Percentiles rank a stretch among this genome's conserved stretches.
phyloP scores from a whole-genome alignment of 768 basidiomycete genomes.

The Ramaria rubella region DNA sequence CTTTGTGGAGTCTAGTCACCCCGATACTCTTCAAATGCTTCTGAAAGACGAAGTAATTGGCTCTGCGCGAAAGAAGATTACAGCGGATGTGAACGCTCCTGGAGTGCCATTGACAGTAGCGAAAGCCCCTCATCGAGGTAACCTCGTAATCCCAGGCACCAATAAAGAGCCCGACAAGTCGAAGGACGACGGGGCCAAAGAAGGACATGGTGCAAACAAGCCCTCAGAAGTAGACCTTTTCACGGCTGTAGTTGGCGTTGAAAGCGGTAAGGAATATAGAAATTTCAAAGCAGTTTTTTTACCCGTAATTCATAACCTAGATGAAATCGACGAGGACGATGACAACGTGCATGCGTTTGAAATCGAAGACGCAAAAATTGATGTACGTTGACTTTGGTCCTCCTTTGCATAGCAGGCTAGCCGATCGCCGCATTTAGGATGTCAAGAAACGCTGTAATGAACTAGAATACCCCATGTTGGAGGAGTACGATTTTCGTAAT shows the following conservation, averaged over 20 bases:
- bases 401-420: background rate
- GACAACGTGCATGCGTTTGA: slow-evolving; percentile 97
- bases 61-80: slow-evolving; percentile 71
- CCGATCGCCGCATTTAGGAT: slow-evolving; percentile 46
- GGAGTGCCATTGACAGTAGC: slow-evolving; percentile 73
- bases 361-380: slow-evolving; percentile 90
- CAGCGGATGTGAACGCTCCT: slow-evolving; percentile 33
- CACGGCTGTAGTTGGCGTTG: slow-evolving; percentile 93
- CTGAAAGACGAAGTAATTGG: slow-evolving; percentile 83
- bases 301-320: slow-evolving; percentile 33
- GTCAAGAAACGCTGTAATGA: slow-evolving; percentile 97
- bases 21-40: slow-evolving; percentile 82
- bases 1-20: slow-evolving; percentile 92
- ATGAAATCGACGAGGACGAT: slow-evolving; percentile 96
- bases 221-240: slow-evolving; percentile 72
- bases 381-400: slow-evolving; percentile 43
- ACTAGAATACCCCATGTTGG: slow-evolving; percentile 94
- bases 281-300: background rate
- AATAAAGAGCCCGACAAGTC: slow-evolving; percentile 56
- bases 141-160: slow-evolving; percentile 81
- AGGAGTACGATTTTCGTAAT: slow-evolving; percentile 98
- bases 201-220: slow-evolving; percentile 25
- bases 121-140: slow-evolving; percentile 78
- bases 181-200: slow-evolving; percentile 48
- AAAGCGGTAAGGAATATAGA: slow-evolving; percentile 51